Percentiles rank a stretch among this genome's conserved stretches.
Evolutionary conservation across 805 yeast genomes (phyloP).

Genomic region (Candida ovalis): DNA sequence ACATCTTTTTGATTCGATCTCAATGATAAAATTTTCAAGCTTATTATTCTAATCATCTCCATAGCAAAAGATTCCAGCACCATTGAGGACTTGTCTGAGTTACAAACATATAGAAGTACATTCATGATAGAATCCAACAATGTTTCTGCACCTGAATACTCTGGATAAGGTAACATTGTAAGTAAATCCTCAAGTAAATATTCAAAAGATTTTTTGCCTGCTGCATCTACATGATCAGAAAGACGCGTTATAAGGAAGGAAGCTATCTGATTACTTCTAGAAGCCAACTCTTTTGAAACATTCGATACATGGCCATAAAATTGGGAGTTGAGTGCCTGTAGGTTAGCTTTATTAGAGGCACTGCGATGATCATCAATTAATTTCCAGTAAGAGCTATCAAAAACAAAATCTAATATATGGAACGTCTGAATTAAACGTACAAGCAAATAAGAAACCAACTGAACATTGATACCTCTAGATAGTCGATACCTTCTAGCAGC

Average conservation of each 20-base stretch:
- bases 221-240: conserved; percentile 29
- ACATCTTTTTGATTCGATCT: conserved; percentile 12
- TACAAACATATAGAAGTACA: conserved; percentile 38
- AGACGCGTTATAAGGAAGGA: conserved; percentile 28
- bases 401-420: conserved; percentile 12
- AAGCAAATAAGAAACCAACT: conserved; percentile 43
- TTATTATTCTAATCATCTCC: conserved; percentile 61
- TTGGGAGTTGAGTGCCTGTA: conserved; percentile 8
- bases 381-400: conserved; percentile 24
- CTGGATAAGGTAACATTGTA: conserved; percentile 46
- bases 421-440: conserved; percentile 37
- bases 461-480: conserved; percentile 44
- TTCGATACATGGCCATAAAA: conserved; percentile 9
- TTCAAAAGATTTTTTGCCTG: conserved; percentile 42
- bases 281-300: conserved; percentile 6
- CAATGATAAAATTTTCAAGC: conserved; percentile 42
- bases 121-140: conserved; percentile 44
- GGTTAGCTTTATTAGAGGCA: conserved; percentile 10
- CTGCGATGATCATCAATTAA: conserved; percentile 4
- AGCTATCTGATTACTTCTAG: conserved; percentile 29
- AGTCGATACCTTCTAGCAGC: conserved; percentile 41
- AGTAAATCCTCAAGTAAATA: conserved; percentile 54
- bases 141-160: conserved; percentile 58
- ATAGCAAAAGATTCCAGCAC: conserved; percentile 47
- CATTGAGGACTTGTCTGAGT: conserved; percentile 36